A percentile compares a stretch with the other conserved stretches of the same genome.
Conservation (phyloP, 2,329 filamentous ascomycete genomes). For the Phialemonium atrogriseum region DNA sequence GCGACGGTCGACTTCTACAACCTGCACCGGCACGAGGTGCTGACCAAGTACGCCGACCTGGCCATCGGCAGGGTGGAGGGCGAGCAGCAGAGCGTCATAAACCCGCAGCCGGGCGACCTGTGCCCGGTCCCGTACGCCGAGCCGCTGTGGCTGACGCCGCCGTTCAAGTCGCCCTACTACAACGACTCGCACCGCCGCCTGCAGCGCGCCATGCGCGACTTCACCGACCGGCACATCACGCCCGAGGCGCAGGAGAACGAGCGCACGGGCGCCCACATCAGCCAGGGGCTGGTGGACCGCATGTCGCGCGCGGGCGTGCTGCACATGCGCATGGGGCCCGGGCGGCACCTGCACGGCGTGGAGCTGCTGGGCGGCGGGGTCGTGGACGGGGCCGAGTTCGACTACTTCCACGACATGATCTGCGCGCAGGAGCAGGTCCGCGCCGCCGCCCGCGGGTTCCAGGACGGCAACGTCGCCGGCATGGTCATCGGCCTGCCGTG, state of each 20-base stretch:
- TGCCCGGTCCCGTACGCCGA: slow-evolving; percentile 77
- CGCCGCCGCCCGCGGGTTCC: slow-evolving; percentile 68
- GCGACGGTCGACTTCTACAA: slow-evolving; percentile 84
- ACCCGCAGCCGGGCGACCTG: slow-evolving; percentile 61
- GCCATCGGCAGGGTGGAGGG: slow-evolving; percentile 67
- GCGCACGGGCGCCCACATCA: slow-evolving; percentile 62
- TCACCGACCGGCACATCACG: slow-evolving; percentile 62
- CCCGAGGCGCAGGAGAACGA: slow-evolving; percentile 73
- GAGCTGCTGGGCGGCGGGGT: slow-evolving; percentile 60
- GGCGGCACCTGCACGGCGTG: slow-evolving; percentile 69
- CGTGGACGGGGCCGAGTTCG: slow-evolving; percentile 71
- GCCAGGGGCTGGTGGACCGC: slow-evolving; percentile 63
- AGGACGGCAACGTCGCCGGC: slow-evolving; percentile 80
- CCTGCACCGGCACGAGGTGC: slow-evolving; percentile 83
- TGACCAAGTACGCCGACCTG: slow-evolving; percentile 68
- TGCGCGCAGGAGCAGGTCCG: slow-evolving; percentile 65
- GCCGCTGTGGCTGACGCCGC: slow-evolving; percentile 70
- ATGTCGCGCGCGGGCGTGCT: slow-evolving; percentile 69
- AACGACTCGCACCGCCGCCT: slow-evolving; percentile 63
- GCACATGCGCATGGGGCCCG: slow-evolving; percentile 77
- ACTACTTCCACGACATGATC: slow-evolving; percentile 81
- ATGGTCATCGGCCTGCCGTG: slow-evolving; percentile 79
- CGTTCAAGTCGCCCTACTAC: slow-evolving; percentile 75
- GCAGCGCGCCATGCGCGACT: slow-evolving; percentile 62
- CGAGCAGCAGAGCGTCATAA: slow-evolving; percentile 67